Evolutionary conservation across 1,139 yeast genomes (phyloP).

Genomic region (Nakaseomyces uthaithaninus): DNA sequence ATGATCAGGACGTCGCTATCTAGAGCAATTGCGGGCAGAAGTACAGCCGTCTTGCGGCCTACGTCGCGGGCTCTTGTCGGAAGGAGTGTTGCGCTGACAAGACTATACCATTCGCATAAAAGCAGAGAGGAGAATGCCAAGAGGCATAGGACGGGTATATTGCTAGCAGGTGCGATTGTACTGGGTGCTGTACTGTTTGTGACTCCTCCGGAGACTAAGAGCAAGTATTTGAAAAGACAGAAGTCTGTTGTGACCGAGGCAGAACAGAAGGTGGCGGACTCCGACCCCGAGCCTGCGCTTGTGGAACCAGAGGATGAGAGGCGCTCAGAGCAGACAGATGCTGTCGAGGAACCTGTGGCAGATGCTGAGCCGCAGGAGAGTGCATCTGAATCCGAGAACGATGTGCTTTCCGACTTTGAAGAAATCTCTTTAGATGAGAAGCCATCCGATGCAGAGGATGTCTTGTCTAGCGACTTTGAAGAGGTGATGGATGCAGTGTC

Average conservation of each 20-base stretch:
- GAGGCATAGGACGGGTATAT: constrained; percentile 7
- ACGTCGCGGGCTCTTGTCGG: no score
- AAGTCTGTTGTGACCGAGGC: not conserved
- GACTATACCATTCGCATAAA: constrained; percentile 1
- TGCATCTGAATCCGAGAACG: not conserved
- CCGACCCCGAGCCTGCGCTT: constrained; percentile 2
- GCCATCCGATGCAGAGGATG: constrained; percentile 4
- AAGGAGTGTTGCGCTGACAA: no score
- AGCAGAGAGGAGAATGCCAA: constrained; percentile 7
- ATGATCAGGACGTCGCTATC: no score
- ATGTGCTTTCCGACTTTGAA: not conserved
- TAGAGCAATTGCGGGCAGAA: no score
- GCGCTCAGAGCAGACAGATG: not conserved
- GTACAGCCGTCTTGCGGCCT: no score
- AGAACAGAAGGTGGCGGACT: constrained; percentile 3
- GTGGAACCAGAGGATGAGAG: no score
- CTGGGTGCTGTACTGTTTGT: not conserved
- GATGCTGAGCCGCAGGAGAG: not conserved
- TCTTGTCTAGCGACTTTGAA: constrained; percentile 5
- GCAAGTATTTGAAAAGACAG: not conserved
- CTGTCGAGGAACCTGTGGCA: not conserved
- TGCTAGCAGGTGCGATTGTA: constrained; percentile 4
- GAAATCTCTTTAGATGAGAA: constrained; percentile 1
- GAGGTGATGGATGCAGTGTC: constrained; percentile 4
- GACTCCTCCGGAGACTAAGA: not conserved